phyloP scores from a whole-genome alignment of 1,284 basidiomycete species.

The Microbotryum saponariae region DNA sequence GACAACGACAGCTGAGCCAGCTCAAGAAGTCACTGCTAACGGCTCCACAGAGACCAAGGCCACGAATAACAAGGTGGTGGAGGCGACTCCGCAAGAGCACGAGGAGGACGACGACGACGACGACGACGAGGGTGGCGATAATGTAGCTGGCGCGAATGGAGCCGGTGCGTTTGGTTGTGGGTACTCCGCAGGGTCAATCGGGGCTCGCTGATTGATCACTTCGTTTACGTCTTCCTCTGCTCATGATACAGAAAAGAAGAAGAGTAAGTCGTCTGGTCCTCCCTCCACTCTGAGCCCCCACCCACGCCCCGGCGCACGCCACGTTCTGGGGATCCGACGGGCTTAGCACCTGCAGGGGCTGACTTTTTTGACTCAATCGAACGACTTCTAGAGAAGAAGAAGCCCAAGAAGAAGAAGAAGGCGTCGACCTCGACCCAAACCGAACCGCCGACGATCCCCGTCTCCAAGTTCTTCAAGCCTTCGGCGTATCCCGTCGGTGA shows the following conservation, averaged over 20 bases:
- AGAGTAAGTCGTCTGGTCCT: constrained; percentile 16
- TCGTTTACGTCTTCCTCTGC: not conserved
- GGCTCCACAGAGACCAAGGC: not conserved
- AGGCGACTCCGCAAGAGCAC: not conserved
- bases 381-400: constrained; percentile 49
- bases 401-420: constrained; percentile 69
- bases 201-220: not conserved
- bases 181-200: not conserved
- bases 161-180: not conserved
- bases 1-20: not conserved
- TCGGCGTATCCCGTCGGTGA: constrained; percentile 87
- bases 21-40: not conserved
- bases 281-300: not conserved
- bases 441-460: constrained; percentile 85
- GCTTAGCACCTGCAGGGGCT: not conserved
- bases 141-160: not conserved
- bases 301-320: not conserved
- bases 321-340: not conserved
- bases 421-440: constrained; percentile 52
- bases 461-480: constrained; percentile 81
- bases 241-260: constrained; percentile 29
- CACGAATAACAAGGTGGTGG: not conserved
- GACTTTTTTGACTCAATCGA: not conserved
- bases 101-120: not conserved
- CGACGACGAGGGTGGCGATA: constrained; percentile 6